phyloP scores from a whole-genome alignment of 306 rosid genomes.

The Trichosanthes truncata region DNA sequence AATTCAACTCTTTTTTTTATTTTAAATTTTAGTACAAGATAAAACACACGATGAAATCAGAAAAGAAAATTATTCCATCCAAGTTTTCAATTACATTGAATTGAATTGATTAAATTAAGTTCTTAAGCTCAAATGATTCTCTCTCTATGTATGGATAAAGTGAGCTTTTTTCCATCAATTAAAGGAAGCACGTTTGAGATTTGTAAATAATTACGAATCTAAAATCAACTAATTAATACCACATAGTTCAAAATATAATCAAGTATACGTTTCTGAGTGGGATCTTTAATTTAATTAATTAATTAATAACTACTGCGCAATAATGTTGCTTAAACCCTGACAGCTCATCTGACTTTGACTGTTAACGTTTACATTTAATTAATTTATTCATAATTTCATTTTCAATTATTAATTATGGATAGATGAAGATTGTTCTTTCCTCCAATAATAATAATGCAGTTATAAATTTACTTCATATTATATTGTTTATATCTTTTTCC shows the following conservation, averaged over 20 bases:
- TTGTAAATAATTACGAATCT: slow-evolving; percentile 13
- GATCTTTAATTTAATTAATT: not conserved
- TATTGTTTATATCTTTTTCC: not conserved
- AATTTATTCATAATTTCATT: not conserved
- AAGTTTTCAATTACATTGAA: not conserved
- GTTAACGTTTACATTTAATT: not conserved
- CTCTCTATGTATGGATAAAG: not conserved
- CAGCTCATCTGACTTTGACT: slow-evolving; percentile 1
- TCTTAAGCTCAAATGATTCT: not conserved
- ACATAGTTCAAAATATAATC: not conserved
- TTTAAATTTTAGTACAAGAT: too few relatives aligned
- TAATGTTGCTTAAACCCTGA: not conserved
- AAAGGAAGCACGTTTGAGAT: slow-evolving; percentile 13
- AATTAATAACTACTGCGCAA: not conserved
- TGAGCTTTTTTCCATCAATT: not conserved
- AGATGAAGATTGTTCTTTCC: not conserved
- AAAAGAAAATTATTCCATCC: too few relatives aligned
- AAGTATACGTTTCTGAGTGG: not conserved
- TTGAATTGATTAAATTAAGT: not conserved
- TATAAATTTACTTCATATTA: not conserved
- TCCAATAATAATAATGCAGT: not conserved
- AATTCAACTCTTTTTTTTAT: too few relatives aligned
- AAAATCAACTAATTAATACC: not conserved
- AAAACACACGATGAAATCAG: too few relatives aligned
- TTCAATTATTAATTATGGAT: not conserved